Conservation (phyloP, 2,329 filamentous ascomycete species). For the Didymella lethalis region DNA sequence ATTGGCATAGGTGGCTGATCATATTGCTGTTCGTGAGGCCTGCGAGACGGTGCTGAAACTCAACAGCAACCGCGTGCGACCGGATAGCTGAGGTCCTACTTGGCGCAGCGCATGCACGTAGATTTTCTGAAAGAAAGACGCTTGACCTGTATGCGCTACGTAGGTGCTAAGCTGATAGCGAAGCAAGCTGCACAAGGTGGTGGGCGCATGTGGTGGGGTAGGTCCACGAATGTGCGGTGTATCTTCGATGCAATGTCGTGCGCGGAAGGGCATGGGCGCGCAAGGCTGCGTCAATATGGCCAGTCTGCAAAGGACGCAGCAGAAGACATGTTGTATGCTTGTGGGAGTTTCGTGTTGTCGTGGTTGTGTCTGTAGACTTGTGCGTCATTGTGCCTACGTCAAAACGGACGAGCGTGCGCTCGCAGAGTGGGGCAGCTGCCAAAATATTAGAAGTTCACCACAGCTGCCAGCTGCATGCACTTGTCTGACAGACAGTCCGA, state of each 20-base stretch:
- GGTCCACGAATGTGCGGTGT: neutral
- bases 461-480: slow-evolving; percentile 4
- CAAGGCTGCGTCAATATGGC: neutral
- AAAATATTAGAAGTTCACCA: slow-evolving; percentile 17
- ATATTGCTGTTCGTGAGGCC: slow-evolving; percentile 1
- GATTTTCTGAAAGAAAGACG: neutral
- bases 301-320: neutral
- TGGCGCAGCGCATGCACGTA: neutral
- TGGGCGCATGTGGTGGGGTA: neutral
- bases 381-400: slow-evolving; percentile 17
- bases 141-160: neutral
- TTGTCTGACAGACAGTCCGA: neutral
- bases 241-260: neutral
- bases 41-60: slow-evolving; percentile 21
- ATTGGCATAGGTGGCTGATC: slow-evolving; percentile 6
- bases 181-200: neutral
- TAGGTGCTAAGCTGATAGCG: neutral
- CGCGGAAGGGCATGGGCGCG: neutral
- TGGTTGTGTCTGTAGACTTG: slow-evolving; percentile 4
- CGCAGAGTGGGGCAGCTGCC: slow-evolving; percentile 17
- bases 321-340: neutral
- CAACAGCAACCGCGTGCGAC: slow-evolving; percentile 1
- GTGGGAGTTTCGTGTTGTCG: neutral
- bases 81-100: neutral
- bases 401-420: slow-evolving; percentile 4